A percentile compares a stretch with the other conserved stretches of the same genome.
Conservation (phyloP, 2,329 filamentous ascomycete species). For the Pseudomassariella vexata region DNA sequence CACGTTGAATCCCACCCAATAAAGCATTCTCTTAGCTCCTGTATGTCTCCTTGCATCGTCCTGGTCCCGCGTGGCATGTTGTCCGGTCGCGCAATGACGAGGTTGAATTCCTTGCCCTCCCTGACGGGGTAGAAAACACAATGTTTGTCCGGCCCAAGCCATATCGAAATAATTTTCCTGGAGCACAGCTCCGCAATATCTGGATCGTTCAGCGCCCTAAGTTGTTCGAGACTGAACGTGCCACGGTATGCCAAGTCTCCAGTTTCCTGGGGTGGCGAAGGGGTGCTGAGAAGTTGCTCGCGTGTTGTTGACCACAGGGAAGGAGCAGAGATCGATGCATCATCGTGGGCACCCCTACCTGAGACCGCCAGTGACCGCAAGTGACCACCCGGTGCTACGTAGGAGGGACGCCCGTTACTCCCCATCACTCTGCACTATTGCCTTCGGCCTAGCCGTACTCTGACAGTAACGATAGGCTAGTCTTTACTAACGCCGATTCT, state of each 20-base stretch:
- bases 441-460: no score
- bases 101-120: constrained; percentile 1
- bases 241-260: constrained; percentile 4
- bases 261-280: constrained; percentile 1
- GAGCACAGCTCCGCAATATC: not conserved
- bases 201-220: not conserved
- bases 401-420: no score
- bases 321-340: no score
- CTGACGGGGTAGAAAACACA: constrained; percentile 5
- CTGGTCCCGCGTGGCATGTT: not conserved
- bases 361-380: no score
- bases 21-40: constrained; percentile 2
- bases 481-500: no score
- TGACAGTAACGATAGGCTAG: no score
- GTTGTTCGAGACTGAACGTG: not conserved
- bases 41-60: not conserved
- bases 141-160: constrained; percentile 4
- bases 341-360: no score
- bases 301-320: no score
- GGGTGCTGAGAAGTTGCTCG: no score
- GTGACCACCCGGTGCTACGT: no score
- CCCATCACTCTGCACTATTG: no score
- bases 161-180: not conserved
- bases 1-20: constrained; percentile 4
- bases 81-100: constrained; percentile 1